A percentile compares a stretch with the other conserved stretches of the same genome.
Evolutionary conservation across 345 rosid species (phyloP).

Genomic region (Odontarrhena argentea): DNA sequence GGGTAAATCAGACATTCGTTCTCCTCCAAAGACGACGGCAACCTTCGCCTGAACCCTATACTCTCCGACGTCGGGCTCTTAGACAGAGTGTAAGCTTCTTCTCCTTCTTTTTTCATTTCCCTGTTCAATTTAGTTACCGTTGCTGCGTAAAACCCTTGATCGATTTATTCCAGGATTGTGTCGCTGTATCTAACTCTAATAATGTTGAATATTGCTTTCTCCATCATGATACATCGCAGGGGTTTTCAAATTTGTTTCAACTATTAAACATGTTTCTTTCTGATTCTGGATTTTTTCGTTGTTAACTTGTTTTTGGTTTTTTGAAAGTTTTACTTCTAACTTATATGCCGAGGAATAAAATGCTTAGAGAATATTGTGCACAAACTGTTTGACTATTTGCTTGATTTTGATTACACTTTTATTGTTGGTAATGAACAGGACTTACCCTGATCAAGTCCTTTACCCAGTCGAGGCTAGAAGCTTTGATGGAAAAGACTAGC

Average conservation of each 20-base stretch:
- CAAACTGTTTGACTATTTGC: not conserved
- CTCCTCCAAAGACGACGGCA: constrained; percentile 6
- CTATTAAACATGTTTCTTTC: not conserved
- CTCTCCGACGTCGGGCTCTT: constrained; percentile 24
- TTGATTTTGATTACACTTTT: not conserved
- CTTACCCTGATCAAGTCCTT: not conserved
- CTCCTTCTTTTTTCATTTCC: not conserved
- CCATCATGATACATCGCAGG: not conserved
- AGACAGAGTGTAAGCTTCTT: constrained; percentile 12
- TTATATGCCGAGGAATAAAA: not conserved
- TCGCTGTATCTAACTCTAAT: not conserved
- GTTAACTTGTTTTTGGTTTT: not conserved
- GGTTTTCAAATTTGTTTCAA: not conserved
- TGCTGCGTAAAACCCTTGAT: constrained; percentile 3
- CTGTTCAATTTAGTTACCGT: not conserved
- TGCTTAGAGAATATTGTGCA: constrained; percentile 7
- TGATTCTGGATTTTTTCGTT: not conserved
- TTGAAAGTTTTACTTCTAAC: not conserved
- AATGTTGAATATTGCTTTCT: not conserved
- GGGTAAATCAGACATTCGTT: not conserved
- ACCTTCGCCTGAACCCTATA: not conserved
- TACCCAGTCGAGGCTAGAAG: not conserved
- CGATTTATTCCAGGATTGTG: not conserved
- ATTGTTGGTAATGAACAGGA: not conserved
- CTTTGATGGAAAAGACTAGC: constrained; percentile 22